Percentiles rank a stretch among this genome's conserved stretches.
Conservation (phyloP, 2,329 filamentous ascomycete genomes). For the Penicillium sclerotigenum region DNA sequence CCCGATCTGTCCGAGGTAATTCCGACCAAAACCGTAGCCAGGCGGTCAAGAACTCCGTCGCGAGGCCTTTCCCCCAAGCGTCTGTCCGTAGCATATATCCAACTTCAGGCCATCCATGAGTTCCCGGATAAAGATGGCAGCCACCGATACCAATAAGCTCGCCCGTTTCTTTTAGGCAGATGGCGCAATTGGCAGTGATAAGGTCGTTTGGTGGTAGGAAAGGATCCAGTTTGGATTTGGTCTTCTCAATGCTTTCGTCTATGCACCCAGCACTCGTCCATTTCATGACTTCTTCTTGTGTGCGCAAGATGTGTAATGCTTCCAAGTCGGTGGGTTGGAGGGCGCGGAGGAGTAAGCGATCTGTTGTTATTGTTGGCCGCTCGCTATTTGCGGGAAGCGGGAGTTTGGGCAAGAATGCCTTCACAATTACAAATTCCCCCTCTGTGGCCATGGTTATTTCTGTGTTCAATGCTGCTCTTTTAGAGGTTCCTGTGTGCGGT, state of each 20-base stretch:
- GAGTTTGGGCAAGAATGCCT: slow-evolving; percentile 7
- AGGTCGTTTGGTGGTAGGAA: slow-evolving; percentile 13
- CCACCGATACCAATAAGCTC: slow-evolving; percentile 13
- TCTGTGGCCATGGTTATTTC: neutral
- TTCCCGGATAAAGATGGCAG: slow-evolving; percentile 10
- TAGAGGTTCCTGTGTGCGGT: neutral
- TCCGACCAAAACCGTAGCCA: slow-evolving; percentile 10
- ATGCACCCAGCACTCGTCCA: slow-evolving; percentile 10
- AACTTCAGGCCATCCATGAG: slow-evolving; percentile 13
- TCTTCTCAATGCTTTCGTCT: slow-evolving; percentile 9
- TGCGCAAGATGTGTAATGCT: slow-evolving; percentile 9
- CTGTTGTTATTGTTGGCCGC: slow-evolving; percentile 8
- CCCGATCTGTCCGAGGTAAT: slow-evolving; percentile 7
- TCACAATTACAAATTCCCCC: slow-evolving; percentile 3
- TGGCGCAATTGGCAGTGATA: slow-evolving; percentile 10
- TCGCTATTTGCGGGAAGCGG: slow-evolving; percentile 9
- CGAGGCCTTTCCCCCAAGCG: slow-evolving; percentile 13
- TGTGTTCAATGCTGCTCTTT: neutral
- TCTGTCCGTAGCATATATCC: slow-evolving; percentile 13
- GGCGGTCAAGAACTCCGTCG: slow-evolving; percentile 11
- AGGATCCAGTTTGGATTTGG: slow-evolving; percentile 7
- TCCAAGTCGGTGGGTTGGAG: slow-evolving; percentile 9
- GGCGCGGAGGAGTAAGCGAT: slow-evolving; percentile 8
- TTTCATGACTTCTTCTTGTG: slow-evolving; percentile 14
- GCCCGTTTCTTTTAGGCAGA: slow-evolving; percentile 13